phyloP scores from a whole-genome alignment of 2,329 filamentous ascomycete genomes.

The Didymella keratinophila region DNA sequence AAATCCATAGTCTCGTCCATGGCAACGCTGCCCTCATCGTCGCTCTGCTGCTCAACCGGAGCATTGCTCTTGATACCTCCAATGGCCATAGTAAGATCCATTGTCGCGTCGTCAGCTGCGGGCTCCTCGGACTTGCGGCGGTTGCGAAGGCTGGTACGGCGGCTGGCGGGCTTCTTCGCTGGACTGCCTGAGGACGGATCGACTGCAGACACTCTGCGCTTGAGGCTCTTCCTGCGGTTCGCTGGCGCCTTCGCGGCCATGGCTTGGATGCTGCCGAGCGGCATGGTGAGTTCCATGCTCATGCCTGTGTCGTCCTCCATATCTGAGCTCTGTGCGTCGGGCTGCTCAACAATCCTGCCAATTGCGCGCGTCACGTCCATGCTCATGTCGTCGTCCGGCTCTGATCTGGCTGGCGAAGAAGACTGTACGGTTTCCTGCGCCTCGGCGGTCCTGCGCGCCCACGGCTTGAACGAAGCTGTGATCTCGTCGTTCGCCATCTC shows the following conservation, averaged over 20 bases:
- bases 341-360: constrained; percentile 74
- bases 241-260: constrained; percentile 34
- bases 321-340: constrained; percentile 48
- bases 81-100: constrained; percentile 52
- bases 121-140: constrained; percentile 47
- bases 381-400: constrained; percentile 72
- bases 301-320: constrained; percentile 53
- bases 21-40: constrained; percentile 32
- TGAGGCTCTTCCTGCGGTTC: constrained; percentile 51
- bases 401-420: constrained; percentile 56
- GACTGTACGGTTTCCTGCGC: constrained; percentile 56
- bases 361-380: constrained; percentile 92
- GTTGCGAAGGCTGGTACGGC: constrained; percentile 51
- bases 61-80: constrained; percentile 44
- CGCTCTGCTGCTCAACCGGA: constrained; percentile 1
- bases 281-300: constrained; percentile 65
- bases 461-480: constrained; percentile 77
- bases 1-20: constrained; percentile 53
- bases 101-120: constrained; percentile 52
- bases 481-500: constrained; percentile 69
- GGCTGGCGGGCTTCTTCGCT: constrained; percentile 44
- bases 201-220: constrained; percentile 54
- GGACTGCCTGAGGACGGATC: constrained; percentile 49
- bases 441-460: constrained; percentile 66
- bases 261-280: constrained; percentile 60